Base-by-base conservation (phyloP, 768 basidiomycete genomes). In the Myochromella boudieri region DNA sequence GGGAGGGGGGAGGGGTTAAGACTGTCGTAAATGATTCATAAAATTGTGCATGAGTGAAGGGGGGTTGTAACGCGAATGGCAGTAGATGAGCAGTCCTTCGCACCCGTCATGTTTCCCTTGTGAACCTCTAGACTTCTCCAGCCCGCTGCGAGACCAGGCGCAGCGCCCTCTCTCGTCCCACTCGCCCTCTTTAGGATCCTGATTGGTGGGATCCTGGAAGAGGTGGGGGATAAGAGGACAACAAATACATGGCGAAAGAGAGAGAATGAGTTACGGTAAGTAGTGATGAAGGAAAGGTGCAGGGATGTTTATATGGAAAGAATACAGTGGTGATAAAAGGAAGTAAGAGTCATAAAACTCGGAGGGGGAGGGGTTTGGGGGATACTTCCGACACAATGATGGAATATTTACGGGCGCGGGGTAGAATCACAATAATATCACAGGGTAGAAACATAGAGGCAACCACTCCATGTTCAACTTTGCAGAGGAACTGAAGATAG, bases 121-220 rank as follows among this genome's bases (percentile, higher is more conserved):
- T 44, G 22, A 46, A 42, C 37, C 51, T 46, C 52, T 55, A 32
- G 20, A 53, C 51, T 40, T 44, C 49, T 44, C 49, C 56, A 41
- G 52, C 55, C 47, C 56, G 46, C 47, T 51, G 38, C 28, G 57
- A 58, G 24, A 40, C 51, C 65, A 67, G 63, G 70, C 78, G 70
- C 72, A 80, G 70, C 71, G 85, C 85, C 85, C 85, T 88, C 86
- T 87, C 80, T 71, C 68, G 69, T 63, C 75, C 67, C 70, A 60
- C 85, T 67, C 78, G 69, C 84, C 84, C 81, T 76, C 77, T 44
- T 60, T 60, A 51, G 48, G 51, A 49, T 60, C 62, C 56, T 55
- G 48, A 45, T 56, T 42, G 51, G 51, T 39, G 54, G 53, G 52
- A 62, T 54, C 51, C 55, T 59, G 58, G 63, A 60, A 60, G 68